phyloP scores from a whole-genome alignment of 2,329 filamentous ascomycete genomes.

The Tolypocladium cylindrosporum region DNA sequence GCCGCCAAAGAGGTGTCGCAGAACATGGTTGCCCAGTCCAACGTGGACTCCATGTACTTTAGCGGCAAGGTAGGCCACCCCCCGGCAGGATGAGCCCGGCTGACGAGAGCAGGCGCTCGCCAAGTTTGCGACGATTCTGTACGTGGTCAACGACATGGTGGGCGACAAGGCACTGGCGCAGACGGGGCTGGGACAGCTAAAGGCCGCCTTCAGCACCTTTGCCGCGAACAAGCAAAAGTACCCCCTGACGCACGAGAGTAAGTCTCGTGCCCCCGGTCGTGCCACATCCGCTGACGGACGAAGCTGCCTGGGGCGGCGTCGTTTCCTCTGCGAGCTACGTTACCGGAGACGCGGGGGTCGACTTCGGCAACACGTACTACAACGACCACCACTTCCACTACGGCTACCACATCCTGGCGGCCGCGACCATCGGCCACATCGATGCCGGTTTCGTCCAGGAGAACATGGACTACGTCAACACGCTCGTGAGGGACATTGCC shows the following conservation, averaged over 20 bases:
- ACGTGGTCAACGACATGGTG: slow-evolving; percentile 54
- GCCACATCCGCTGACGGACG: slow-evolving; percentile 3
- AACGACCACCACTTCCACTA: slow-evolving; percentile 71
- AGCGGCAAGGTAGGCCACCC: slow-evolving; percentile 59
- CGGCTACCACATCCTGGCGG: slow-evolving; percentile 83
- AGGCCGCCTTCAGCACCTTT: slow-evolving; percentile 57
- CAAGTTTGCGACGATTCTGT: slow-evolving; percentile 64
- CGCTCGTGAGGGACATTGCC: slow-evolving; percentile 70
- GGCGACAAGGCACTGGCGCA: slow-evolving; percentile 46
- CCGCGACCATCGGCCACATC: slow-evolving; percentile 71
- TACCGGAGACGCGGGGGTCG: slow-evolving; percentile 57
- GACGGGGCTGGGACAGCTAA: slow-evolving; percentile 49
- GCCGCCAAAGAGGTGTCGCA: slow-evolving; percentile 67
- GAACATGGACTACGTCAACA: slow-evolving; percentile 75
- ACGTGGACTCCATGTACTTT: slow-evolving; percentile 85
- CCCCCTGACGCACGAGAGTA: slow-evolving; percentile 54
- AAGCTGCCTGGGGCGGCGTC: slow-evolving; percentile 65
- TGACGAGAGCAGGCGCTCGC: slow-evolving; percentile 46
- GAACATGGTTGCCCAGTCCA: slow-evolving; percentile 61
- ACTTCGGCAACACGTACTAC: slow-evolving; percentile 87
- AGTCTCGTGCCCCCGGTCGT: slow-evolving; percentile 13
- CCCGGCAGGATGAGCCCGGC: background rate
- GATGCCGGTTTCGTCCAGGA: slow-evolving; percentile 63
- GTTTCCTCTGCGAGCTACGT: slow-evolving; percentile 67
- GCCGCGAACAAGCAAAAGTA: slow-evolving; percentile 57